phyloP scores from a whole-genome alignment of 495 filamentous ascomycete species.

The Cladorrhinum samala region DNA sequence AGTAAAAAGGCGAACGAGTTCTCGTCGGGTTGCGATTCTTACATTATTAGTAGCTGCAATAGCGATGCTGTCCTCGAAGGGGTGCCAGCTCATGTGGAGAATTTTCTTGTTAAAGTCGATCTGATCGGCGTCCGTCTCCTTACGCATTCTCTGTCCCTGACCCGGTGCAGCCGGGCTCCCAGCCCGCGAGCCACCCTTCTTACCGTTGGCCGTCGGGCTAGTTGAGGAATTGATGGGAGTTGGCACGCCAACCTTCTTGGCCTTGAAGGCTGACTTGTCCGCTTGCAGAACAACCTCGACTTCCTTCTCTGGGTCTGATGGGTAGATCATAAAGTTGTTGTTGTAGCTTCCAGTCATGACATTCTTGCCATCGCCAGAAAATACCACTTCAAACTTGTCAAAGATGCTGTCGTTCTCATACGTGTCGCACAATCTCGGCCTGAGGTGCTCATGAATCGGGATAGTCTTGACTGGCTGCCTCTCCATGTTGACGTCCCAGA shows the following conservation, averaged over 20 bases:
- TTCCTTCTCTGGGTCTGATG: conserved; percentile 89
- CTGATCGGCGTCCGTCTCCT: conserved; percentile 98
- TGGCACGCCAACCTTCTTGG: conserved; percentile 97
- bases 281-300: conserved; percentile 96
- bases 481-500: conserved; percentile 99
- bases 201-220: conserved; percentile 65
- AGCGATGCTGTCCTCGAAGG: conserved; percentile 98
- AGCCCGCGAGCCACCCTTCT: conserved; percentile 77
- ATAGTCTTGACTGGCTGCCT: conserved; percentile 95
- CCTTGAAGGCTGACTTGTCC: conserved; percentile 98
- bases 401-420: conserved; percentile 99
- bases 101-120: conserved; percentile 99
- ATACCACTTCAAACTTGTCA: conserved; percentile 99
- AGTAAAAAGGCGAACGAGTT: conserved; percentile 10
- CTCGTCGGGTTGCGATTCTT: conserved; percentile 35
- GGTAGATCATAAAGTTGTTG: conserved; percentile 99
- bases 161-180: conserved; percentile 79
- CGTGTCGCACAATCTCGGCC: conserved; percentile 91
- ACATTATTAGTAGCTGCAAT: conserved; percentile 99
- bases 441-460: conserved; percentile 94
- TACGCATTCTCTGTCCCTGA: conserved; percentile 90
- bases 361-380: conserved; percentile 95
- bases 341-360: conserved; percentile 99
- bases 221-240: conserved; percentile 86
- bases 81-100: conserved; percentile 99